phyloP scores from a whole-genome alignment of 495 filamentous ascomycete species.

The Podospora pseudocomata region DNA sequence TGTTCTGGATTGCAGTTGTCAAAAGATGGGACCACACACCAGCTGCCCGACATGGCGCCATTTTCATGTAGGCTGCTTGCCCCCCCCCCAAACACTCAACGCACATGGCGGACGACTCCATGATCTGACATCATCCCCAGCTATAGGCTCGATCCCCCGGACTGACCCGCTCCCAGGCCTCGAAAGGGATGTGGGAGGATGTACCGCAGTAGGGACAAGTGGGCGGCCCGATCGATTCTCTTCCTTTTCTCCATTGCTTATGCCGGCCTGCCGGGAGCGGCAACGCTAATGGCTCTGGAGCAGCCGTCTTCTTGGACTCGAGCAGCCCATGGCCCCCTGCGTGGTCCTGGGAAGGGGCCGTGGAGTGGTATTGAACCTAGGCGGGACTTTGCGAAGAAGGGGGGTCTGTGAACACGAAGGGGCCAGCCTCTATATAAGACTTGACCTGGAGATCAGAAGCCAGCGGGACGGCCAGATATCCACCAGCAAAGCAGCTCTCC shows the following conservation, averaged over 20 bases:
- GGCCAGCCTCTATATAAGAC: not conserved
- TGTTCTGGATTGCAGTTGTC: not conserved
- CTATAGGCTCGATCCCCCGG: conserved; percentile 3
- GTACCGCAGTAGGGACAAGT: not conserved
- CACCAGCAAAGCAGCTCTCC: not conserved
- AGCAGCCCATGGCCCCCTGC: not conserved
- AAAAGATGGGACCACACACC: not conserved
- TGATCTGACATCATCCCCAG: conserved; percentile 13
- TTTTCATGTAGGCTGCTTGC: conserved; percentile 11
- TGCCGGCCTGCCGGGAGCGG: conserved; percentile 8
- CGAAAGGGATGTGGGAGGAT: not conserved
- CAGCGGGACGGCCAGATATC: not conserved
- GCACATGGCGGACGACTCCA: not conserved
- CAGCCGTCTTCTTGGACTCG: not conserved
- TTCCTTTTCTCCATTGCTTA: conserved; percentile 9
- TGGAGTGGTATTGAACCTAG: not conserved
- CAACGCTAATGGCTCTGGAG: not conserved
- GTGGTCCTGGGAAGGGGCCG: not conserved
- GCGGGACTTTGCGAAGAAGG: not conserved
- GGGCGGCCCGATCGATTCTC: conserved; percentile 11
- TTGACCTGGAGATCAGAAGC: not conserved
- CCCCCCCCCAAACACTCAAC: conserved; percentile 1
- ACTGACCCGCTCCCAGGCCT: not conserved
- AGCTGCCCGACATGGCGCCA: conserved; percentile 3
- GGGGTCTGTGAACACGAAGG: not conserved